Evolutionary conservation across 2,329 filamentous ascomycete genomes (phyloP), one percentile per base, ranked within the genome.

Genomic region (Lasiodiplodia hormozganensis): DNA sequence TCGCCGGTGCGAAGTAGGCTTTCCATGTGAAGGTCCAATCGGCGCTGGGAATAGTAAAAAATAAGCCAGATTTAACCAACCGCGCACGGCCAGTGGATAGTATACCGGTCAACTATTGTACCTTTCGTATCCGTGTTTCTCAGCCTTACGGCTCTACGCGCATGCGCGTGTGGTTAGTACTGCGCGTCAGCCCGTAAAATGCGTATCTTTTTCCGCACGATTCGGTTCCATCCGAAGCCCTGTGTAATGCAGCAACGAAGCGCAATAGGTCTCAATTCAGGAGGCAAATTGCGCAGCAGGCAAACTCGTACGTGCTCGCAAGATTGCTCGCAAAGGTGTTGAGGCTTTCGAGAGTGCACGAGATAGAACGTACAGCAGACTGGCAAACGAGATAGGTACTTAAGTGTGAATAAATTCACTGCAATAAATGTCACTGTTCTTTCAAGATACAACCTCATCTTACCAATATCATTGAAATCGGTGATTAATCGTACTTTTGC

Each of bases 91-190:
- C 2, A 10, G 31, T 34, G 31, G 31, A 28, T 34, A 8, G 31
- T 34, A 34, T 43, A 38, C 53, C 18, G 31, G 31, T 38, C 18
- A 36, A 31, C 23, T 53, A 11, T 1, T 43, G 16, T 56, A 28
- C 21, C 28, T 56, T 56, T 14, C 53, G 7, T 34, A 18, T 56
- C 16, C 16, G 18, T 8, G 12, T 16, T 10, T 21, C 8, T 38
- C 54, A 40, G 54, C 54, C 54, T 40, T 57, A n/a, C 54, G 54
- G 54, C 34, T 57, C 54, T 57, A 21, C 18, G 18, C 34, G 54
- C 54, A 23, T 11, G n/a, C 34, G 54, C 54, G 54, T 18, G 34
- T 21, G 11, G 34, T 21, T 23, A 7, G 36, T 7, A 36, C 10
- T 16, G 54, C 54, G 54, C 31, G n/a, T 34, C 54, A 40, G n/a